A percentile compares a stretch with the other conserved stretches of the same genome.
Conservation (phyloP, 2,329 filamentous ascomycete genomes). For the Didymella segeticola region DNA sequence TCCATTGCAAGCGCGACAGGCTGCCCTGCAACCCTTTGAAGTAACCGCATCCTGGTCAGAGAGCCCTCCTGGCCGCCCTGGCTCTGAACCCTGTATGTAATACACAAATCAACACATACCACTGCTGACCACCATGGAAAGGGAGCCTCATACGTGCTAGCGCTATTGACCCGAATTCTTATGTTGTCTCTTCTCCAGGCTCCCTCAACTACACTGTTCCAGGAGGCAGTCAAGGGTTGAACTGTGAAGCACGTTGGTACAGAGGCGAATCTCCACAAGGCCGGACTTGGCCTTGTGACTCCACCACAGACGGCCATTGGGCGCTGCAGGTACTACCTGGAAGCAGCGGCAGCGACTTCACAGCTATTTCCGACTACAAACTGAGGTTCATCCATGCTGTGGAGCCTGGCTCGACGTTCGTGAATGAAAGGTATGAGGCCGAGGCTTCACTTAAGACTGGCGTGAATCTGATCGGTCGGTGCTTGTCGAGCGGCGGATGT, state of each 20-base stretch:
- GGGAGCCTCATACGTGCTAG: slow-evolving; percentile 30
- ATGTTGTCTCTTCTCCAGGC: slow-evolving; percentile 12
- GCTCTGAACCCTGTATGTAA: neutral
- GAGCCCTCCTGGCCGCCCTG: neutral
- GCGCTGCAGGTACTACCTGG: slow-evolving; percentile 27
- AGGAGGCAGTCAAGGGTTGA: slow-evolving; percentile 26
- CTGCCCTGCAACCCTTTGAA: slow-evolving; percentile 27
- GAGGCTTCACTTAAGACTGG: slow-evolving; percentile 24
- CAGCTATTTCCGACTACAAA: slow-evolving; percentile 21
- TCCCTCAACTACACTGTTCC: slow-evolving; percentile 17
- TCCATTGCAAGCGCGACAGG: slow-evolving; percentile 21
- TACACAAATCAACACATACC: neutral
- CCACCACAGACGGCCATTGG: slow-evolving; percentile 30
- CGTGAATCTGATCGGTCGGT: slow-evolving; percentile 11
- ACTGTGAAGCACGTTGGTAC: slow-evolving; percentile 38
- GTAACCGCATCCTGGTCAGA: slow-evolving; percentile 17
- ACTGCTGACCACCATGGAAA: slow-evolving; percentile 23
- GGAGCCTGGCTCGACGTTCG: slow-evolving; percentile 14
- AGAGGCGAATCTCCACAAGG: slow-evolving; percentile 24
- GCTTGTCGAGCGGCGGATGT: slow-evolving; percentile 12
- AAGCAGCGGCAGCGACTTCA: neutral
- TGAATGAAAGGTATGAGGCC: slow-evolving; percentile 20
- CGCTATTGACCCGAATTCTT: slow-evolving; percentile 36
- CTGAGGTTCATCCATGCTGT: slow-evolving; percentile 30
- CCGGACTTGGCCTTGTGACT: slow-evolving; percentile 37